Evolutionary conservation across 371 early-diverging fungal species (phyloP).

Genomic region (Rhizopus arrhizus): DNA sequence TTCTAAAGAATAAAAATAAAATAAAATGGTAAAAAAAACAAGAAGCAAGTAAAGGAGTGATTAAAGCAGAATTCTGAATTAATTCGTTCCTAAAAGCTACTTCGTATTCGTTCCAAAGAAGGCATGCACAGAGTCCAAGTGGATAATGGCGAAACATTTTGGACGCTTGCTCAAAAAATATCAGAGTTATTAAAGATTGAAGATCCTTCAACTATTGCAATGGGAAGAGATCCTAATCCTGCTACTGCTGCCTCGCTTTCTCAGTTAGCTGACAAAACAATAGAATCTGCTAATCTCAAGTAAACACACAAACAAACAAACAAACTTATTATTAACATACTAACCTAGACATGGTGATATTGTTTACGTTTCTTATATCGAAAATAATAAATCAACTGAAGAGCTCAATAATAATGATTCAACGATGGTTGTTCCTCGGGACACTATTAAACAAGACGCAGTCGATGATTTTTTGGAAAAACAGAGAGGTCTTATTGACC

Average conservation of each 20-base stretch:
- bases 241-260: constrained; percentile 44
- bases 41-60: not conserved
- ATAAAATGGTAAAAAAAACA: not conserved
- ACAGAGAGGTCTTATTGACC: constrained; percentile 80
- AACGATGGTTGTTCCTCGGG: constrained; percentile 11
- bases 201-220: constrained; percentile 51
- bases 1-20: too few species aligned
- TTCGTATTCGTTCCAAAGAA: constrained; percentile 82
- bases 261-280: constrained; percentile 44
- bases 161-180: constrained; percentile 62
- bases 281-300: constrained; percentile 50
- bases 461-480: constrained; percentile 85
- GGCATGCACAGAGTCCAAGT: constrained; percentile 82
- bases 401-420: not conserved
- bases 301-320: constrained; percentile 23
- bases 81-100: constrained; percentile 46
- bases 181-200: constrained; percentile 41
- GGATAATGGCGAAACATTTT: constrained; percentile 59
- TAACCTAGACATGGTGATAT: constrained; percentile 79
- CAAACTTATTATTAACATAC: not conserved
- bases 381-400: constrained; percentile 34
- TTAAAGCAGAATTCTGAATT: not conserved
- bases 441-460: constrained; percentile 63
- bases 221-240: constrained; percentile 55
- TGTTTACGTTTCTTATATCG: constrained; percentile 64